phyloP scores from a whole-genome alignment of 2,329 filamentous ascomycete genomes.

The Penicillium sumatraense region DNA sequence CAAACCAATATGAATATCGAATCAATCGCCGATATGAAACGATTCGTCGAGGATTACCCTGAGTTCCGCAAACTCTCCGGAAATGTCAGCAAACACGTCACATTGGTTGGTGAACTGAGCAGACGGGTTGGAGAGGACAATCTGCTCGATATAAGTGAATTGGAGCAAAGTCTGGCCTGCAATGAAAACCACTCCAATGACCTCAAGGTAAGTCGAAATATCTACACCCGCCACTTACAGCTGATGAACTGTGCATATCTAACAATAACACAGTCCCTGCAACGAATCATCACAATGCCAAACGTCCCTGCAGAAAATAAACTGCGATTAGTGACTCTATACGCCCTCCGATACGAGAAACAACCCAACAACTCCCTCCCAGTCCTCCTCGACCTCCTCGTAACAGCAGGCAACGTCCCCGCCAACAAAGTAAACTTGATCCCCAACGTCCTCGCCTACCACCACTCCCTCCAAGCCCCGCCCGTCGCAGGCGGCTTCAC shows the following conservation, averaged over 20 bases:
- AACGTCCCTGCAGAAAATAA: constrained; percentile 81
- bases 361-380: constrained; percentile 81
- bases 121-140: constrained; percentile 83
- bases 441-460: constrained; percentile 80
- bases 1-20: constrained; percentile 95
- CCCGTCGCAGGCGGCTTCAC: constrained; percentile 78
- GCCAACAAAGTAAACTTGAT: constrained; percentile 77
- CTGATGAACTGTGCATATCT: too few species aligned
- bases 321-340: constrained; percentile 87
- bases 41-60: constrained; percentile 97
- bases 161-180: constrained; percentile 95
- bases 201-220: constrained; percentile 69
- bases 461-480: constrained; percentile 80
- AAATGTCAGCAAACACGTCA: constrained; percentile 98
- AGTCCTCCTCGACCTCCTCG: constrained; percentile 83
- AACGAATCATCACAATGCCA: constrained; percentile 81
- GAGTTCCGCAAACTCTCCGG: constrained; percentile 96
- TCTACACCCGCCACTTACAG: too few species aligned
- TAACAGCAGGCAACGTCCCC: constrained; percentile 80
- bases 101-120: constrained; percentile 90
- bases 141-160: constrained; percentile 92
- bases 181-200: constrained; percentile 93
- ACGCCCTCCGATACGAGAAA: constrained; percentile 89
- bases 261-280: constrained; percentile 65
- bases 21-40: constrained; percentile 98